A percentile compares a stretch with the other conserved stretches of the same genome.
Conservation (phyloP, 2,329 filamentous ascomycete genomes). For the Fusarium sp. region DNA sequence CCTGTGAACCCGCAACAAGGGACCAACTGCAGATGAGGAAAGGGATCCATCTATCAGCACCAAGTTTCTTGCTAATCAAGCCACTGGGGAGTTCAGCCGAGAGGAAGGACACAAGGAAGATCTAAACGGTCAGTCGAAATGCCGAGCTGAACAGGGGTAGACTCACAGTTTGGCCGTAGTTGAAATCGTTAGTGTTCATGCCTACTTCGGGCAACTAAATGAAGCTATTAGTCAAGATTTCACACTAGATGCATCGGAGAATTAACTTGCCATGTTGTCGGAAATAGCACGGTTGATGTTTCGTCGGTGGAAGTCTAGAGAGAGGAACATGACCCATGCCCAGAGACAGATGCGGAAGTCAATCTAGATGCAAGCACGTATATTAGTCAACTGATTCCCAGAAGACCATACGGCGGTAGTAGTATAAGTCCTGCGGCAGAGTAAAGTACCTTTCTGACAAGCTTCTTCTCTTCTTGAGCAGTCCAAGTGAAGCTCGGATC, state of each 20-base stretch:
- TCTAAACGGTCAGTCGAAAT: constrained; percentile 39
- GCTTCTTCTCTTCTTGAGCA: constrained; percentile 56
- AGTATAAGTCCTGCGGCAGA: not conserved
- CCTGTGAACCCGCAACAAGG: constrained; percentile 51
- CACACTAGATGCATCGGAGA: accelerated
- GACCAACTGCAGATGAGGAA: constrained; percentile 54
- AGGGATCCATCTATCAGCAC: constrained; percentile 58
- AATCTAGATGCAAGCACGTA: constrained; percentile 49
- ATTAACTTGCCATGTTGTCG: constrained; percentile 48
- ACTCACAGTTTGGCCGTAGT: constrained; percentile 53
- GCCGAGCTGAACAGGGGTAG: not conserved
- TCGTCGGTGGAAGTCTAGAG: constrained; percentile 56
- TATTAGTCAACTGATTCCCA: constrained; percentile 8
- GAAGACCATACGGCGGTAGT: accelerated
- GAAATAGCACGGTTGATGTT: constrained; percentile 57
- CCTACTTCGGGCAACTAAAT: constrained; percentile 49
- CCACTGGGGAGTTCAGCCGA: constrained; percentile 60
- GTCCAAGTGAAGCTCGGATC: constrained; percentile 57
- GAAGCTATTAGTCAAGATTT: not conserved
- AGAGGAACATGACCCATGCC: constrained; percentile 59
- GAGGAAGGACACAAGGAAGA: constrained; percentile 56
- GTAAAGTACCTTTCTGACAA: constrained; percentile 54
- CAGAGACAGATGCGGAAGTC: constrained; percentile 53
- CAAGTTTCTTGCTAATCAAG: constrained; percentile 60
- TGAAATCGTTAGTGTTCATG: constrained; percentile 57